Evolutionary conservation across 2,329 filamentous ascomycete genomes (phyloP), one percentile per base, ranked within the genome.

Genomic region (Trichoderma sp.): DNA sequence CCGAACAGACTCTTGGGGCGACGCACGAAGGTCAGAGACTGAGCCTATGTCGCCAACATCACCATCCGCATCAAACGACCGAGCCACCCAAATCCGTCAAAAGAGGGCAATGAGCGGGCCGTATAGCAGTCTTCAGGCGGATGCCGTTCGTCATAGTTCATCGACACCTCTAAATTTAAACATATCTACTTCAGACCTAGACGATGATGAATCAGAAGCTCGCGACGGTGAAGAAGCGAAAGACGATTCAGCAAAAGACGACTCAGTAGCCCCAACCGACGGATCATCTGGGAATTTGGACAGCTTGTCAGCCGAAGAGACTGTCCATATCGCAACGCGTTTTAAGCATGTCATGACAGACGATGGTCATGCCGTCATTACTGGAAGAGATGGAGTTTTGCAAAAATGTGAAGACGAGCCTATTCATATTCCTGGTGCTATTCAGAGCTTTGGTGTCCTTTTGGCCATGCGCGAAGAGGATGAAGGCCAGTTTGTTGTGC

Each of bases 371-470:
- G 91, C 93, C 31, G 90, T 97, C 35, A 94, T 97, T 72, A 97
- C 94, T 1, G 95, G 95, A 6, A 89, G 93, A 74, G 91, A 94
- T 71, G 92, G 91, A 2, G 90, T 88, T 1, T 85, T 97, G 62
- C 93, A 97, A 81, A 89, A 91, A 71, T 98, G 95, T 81, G 95
- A 98, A 83, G 95, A 98, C 80, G 95, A 98, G 80, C 95, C 95
- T 0, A 97, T 98, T 31, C 94, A 96, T 78, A 93, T 95, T 1
- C 95, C 95, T 1, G 95, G 95, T 41, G 93, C 94, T 1, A 85
- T 95, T 0, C 95, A 98, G 82, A 88, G 90, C 1, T 98, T 97
- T 79, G 95, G 95, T 1, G 87, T 94, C 4, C 85, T 98, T 29
- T 80, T 98, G 38, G 94, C 92, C 0, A 83, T 98, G 24, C 89